Percentiles rank a stretch among this genome's conserved stretches.
Evolutionary conservation across 2,329 filamentous ascomycete species (phyloP).

Genomic region (Aphanocladium album): DNA sequence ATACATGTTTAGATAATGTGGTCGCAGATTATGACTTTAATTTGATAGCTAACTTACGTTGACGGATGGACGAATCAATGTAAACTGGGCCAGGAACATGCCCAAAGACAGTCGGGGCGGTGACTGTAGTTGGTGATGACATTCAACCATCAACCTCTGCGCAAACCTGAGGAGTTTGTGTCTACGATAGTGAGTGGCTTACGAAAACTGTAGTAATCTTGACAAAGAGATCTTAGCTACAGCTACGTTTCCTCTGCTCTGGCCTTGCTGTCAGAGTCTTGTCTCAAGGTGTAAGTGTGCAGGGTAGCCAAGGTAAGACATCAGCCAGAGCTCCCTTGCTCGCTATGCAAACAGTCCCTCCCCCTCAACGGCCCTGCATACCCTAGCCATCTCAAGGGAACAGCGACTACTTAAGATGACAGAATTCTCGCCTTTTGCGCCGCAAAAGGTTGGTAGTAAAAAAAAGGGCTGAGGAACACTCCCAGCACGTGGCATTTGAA

Average conservation of each 20-base stretch:
- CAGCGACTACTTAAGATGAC: not conserved
- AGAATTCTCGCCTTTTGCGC: not conserved
- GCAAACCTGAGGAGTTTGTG: too few relatives aligned
- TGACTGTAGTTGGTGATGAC: too few relatives aligned
- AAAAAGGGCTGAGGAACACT: not conserved
- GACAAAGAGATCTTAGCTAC: too few relatives aligned
- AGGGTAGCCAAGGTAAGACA: not conserved
- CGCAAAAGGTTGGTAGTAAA: not conserved
- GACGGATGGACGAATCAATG: not conserved
- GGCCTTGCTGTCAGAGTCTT: too few relatives aligned
- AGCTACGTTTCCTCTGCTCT: too few relatives aligned
- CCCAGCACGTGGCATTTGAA: not conserved
- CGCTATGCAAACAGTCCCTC: too few relatives aligned
- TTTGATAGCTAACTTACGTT: not conserved
- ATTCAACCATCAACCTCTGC: too few relatives aligned
- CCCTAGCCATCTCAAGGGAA: not conserved
- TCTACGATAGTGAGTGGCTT: too few relatives aligned
- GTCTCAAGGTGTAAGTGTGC: not conserved
- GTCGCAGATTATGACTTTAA: not conserved
- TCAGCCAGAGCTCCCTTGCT: not conserved
- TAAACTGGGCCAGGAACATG: too few relatives aligned
- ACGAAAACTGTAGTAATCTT: too few relatives aligned
- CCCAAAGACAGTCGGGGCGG: too few relatives aligned
- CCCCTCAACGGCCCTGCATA: not conserved
- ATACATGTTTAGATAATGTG: constrained; percentile 2